Base-by-base conservation (phyloP, 306 rosid genomes). In the Gastrolobium bilobum region DNA sequence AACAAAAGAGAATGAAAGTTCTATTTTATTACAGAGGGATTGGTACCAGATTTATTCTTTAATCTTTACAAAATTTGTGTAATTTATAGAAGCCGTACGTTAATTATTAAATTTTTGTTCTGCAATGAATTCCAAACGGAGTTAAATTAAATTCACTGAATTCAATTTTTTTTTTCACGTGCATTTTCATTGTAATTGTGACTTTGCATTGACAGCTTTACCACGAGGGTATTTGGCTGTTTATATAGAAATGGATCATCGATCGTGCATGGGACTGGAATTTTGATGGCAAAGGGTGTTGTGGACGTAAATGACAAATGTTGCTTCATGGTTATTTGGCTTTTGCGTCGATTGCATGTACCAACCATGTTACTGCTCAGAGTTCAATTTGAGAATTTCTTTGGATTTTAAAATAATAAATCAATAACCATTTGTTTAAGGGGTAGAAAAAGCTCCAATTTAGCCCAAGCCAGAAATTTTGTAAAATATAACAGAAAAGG, bases 321-420 rank as follows among this genome's bases (percentile, higher is more conserved):
- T 6, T 58, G 4, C 38, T n/a, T 10, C 15, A 1, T 3, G 14
- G 26, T 4, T 10, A 58, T 58, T 58, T 58, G 64, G 37, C 64
- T 58, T 58, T 58, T 58, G 33, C 14, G 64, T 58, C 14, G 38
- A 58, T 58, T 31, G 64, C 64, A 60, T 62, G n/a, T 37, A 42
- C 68, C 68, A n/a, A 37, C 2, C 38, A 13, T 10, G 26, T 20
- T 20, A 20, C 26, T 20, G 26, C 26, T 20, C 26, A 20, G 26
- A 20, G 26, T 20, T 20, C 26, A 20, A 20, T 20, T 20, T 52
- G 3, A 15, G 58, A 52, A 5, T 31, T 14, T 3, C 13, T 38
- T 63, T 39, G 50, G 29, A 14, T 38, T 63, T 63, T 63, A 38
- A 39, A 63, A 14, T 63, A 14, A 39, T 14, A 38, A 6, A 52